A percentile compares a stretch with the other conserved stretches of the same genome.
Conservation (phyloP, 495 filamentous ascomycete genomes). For the Aspergillus leporis region DNA sequence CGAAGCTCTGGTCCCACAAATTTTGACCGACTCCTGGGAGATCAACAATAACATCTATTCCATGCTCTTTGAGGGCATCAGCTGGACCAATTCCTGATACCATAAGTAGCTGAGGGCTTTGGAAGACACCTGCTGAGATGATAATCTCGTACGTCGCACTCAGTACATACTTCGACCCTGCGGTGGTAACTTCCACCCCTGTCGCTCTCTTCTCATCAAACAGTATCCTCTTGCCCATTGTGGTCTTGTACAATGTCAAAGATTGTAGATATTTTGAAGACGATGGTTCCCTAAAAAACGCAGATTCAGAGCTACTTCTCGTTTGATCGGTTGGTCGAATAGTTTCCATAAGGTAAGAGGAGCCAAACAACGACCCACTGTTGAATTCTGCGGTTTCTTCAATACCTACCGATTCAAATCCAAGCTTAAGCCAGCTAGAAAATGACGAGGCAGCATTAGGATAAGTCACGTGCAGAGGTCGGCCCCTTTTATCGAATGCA, state of each 20-base stretch:
- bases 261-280: not conserved
- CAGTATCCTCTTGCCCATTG: conserved; percentile 44
- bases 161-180: conserved; percentile 31
- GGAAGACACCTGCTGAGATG: conserved; percentile 53
- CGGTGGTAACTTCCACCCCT: conserved; percentile 18
- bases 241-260: conserved; percentile 34
- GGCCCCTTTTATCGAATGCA: conserved; percentile 24
- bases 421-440: conserved; percentile 31
- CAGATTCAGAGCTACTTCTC: conserved; percentile 40
- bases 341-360: conserved; percentile 37
- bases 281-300: conserved; percentile 26
- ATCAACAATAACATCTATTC: conserved; percentile 41
- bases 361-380: conserved; percentile 36
- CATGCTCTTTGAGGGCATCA: conserved; percentile 27
- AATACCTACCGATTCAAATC: conserved; percentile 28
- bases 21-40: conserved; percentile 55
- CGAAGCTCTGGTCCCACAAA: conserved; percentile 46
- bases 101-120: conserved; percentile 53
- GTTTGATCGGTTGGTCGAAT: conserved; percentile 32
- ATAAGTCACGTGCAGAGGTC: conserved; percentile 39
- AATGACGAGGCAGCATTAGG: conserved; percentile 32
- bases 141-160: conserved; percentile 53
- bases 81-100: conserved; percentile 49
- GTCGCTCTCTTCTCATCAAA: conserved; percentile 28
- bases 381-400: conserved; percentile 30